Base-by-base conservation (phyloP, 495 filamentous ascomycete genomes). In the Collariella sp. region DNA sequence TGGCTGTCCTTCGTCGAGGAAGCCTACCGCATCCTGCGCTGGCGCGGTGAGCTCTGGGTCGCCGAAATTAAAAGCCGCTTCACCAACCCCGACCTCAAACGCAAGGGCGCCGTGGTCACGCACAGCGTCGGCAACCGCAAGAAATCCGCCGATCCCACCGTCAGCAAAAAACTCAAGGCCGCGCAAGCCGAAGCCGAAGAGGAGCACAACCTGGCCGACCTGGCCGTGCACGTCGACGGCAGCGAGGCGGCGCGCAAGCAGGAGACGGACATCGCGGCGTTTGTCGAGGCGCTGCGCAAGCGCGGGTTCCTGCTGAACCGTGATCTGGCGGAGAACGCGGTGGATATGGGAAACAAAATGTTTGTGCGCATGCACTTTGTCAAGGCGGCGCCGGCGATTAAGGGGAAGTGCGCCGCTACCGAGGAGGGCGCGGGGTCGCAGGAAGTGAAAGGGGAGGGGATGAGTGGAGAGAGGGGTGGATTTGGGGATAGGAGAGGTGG, bases 1-100 rank as follows among this genome's bases (percentile, higher is more conserved):
- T 98, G 93, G 89, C 76, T 95, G 19, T 83, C 87, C 55, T 96
- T 96, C 63, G 79, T 97, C 54, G 91, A 96, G 62, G 93, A 98
- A 70, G 89, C 91, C n/a, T 91, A 85, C 70, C 80, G 93, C 18
- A 74, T 97, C 11, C 74, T 97, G 57, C 81, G 87, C 50, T 93
- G 91, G 80, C 87, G 86, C 62, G 93, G 93, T 50, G 93, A 98
- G 73, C 79, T 93, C 43, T 98, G 93, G 93, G 79, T 98, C 48
- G 88, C 88, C 41, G 93, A 98, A 72, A 95, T 96, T 65, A 97
- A 96, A 73, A 86, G 81, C 47, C 83, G 93, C 13, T 96, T 97
- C 62, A 83, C 83, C 16, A 78, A 81, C n/a, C 74, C 74, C 61
- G 83, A 81, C 12, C 71, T 71, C 65, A 66, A 62, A 38, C 67